Evolutionary conservation across 164 flowering plant species (phyloP).

Genomic region (Vitis vinifera): ASM3070453v1 NC_081816.1:22083501-22084000

Average conservation of each 20-base stretch:
- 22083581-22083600: constrained; percentile 60
- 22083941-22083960: constrained; percentile 62
- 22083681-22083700: constrained; percentile 56
- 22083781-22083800: constrained; percentile 68
- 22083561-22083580: constrained; percentile 49
- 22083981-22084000: constrained; percentile 31
- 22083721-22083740: constrained; percentile 75
- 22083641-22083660: constrained; percentile 58
- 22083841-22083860: constrained; percentile 91
- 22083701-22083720: constrained; percentile 45
- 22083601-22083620: constrained; percentile 43
- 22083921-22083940: constrained; percentile 52
- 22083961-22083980: constrained; percentile 46
- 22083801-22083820: constrained; percentile 88
- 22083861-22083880: constrained; percentile 93
- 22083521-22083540: constrained; percentile 92
- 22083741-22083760: constrained; percentile 85
- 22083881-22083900: constrained; percentile 85
- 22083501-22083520: constrained; percentile 73
- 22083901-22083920: constrained; percentile 57
- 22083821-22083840: constrained; percentile 96
- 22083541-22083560: constrained; percentile 95
- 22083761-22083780: constrained; percentile 41
- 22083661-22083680: constrained; percentile 55
- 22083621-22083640: constrained; percentile 48